Evolutionary conservation across 352 stramenopile genomes (phyloP), one percentile per base, ranked within the genome.

Genomic region (Globisporangium carolinianum): DNA sequence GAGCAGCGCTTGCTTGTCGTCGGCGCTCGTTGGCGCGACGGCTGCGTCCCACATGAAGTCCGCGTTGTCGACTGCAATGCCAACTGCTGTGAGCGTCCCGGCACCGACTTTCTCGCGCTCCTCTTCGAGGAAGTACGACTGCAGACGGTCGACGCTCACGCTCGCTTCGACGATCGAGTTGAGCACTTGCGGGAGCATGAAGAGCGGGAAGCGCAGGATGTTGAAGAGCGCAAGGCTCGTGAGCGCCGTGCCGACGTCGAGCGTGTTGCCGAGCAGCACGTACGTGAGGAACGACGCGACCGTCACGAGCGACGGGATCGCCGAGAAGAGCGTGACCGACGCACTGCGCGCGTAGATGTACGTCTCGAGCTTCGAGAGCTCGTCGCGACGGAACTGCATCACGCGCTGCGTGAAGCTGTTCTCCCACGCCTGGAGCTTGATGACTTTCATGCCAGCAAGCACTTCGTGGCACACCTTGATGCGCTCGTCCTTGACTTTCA

Each of bases 391-490:
- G 60, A 79, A 77, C 55, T 69, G 49, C 58, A 84, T 72, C 41
- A 96, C 75, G 15, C 75, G 76, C 18, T 72, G 55, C 8, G 77
- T 65, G 63, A 96, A 95, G 51, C 61, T 73, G 53, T 83, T 75
- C 69, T 99, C 96, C 96, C 96, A 99, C 7, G 93, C 93, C 60
- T 98, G 93, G 1, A 98, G 72, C 74, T 99, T 99, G 74, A 99
- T 96, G 36, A 98, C 81, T 65, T 98, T 97, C 65, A 98, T 98
- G 45, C 91, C 87, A 42, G 87, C 72, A 41, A 98, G 68, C 37
- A 98, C 84, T 77, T 98, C 95, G 65, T 94, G 94, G 58, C 94
- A 98, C 12, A 98, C 68, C 71, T 98, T 97, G 56, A 98, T 88
- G 18, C 96, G 86, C 50, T 90, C 71, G 67, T 99, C 96, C 57